These are phyloP conservation scores for Nakazawaea sp. DNA, from an alignment of 805 yeast genomes.

Conservation along the genomic window DNA sequence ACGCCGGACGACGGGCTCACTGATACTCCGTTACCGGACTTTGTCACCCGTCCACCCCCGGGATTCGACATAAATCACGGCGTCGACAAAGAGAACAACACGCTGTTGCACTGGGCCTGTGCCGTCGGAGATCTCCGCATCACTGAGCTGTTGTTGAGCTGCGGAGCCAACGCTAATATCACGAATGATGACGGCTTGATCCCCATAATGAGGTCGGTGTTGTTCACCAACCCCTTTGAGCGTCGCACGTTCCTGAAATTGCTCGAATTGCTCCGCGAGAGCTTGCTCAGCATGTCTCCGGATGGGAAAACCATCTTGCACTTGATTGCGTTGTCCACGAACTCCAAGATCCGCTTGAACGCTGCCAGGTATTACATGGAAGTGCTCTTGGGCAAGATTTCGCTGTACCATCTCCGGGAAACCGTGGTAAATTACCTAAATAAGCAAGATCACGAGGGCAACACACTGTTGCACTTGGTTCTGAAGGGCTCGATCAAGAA, in stretches of 20 bases:
- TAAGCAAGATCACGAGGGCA: conserved; percentile 51
- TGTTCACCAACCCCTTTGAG: conserved; percentile 83
- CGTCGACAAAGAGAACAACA: conserved; percentile 91
- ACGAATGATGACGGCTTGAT: conserved; percentile 74
- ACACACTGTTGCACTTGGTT: conserved; percentile 48
- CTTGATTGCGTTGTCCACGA: conserved; percentile 69
- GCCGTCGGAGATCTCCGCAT: conserved; percentile 83
- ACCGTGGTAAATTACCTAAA: conserved; percentile 50
- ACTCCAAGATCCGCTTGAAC: conserved; percentile 60
- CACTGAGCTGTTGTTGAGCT: conserved; percentile 65
- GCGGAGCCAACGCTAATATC: conserved; percentile 64
- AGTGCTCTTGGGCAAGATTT: conserved; percentile 63
- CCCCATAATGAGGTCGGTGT: conserved; percentile 77
- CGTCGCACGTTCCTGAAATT: conserved; percentile 74
- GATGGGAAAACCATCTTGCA: conserved; percentile 77
- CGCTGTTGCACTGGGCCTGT: conserved; percentile 96
- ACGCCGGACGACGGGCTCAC: conserved; percentile 44
- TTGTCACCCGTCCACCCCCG: conserved; percentile 55
- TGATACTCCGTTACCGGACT: conserved; percentile 48
- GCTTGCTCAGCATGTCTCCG: conserved; percentile 71
- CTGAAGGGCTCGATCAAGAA: conserved; percentile 37
- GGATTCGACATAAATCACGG: conserved; percentile 69
- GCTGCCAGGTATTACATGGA: conserved; percentile 82
- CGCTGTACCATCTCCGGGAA: conserved; percentile 57
- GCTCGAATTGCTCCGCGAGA: conserved; percentile 67